Percentiles rank a stretch among this genome's conserved stretches.
Evolutionary conservation across 2,329 filamentous ascomycete genomes (phyloP).

Genomic region (Cladosporium sp.): DNA sequence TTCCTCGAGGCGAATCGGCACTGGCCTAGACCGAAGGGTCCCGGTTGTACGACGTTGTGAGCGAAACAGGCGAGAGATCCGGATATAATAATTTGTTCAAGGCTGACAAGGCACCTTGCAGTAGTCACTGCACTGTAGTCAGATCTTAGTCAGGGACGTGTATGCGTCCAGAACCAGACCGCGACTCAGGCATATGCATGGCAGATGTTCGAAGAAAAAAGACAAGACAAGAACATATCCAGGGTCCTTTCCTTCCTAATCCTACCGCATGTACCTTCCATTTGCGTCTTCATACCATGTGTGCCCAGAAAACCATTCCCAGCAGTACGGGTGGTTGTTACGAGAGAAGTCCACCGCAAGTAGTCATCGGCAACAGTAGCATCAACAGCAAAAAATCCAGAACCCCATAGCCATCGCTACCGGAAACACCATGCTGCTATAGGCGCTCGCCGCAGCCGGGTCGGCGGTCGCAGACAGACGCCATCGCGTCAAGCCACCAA

Average conservation of each 20-base stretch:
- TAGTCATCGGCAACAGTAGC: not conserved
- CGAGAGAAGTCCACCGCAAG: not conserved
- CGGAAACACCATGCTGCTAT: not conserved
- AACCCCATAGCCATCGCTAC: not conserved
- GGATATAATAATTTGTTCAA: not conserved
- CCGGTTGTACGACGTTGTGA: not conserved
- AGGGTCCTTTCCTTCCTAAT: not conserved
- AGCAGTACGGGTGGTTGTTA: not conserved
- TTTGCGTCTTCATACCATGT: not conserved
- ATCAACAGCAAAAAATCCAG: not conserved
- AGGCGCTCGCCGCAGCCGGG: conserved; percentile 5
- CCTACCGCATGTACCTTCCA: not conserved
- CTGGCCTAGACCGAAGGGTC: not conserved
- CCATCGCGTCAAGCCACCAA: not conserved
- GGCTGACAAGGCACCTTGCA: not conserved
- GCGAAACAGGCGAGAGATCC: not conserved
- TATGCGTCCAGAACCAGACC: not conserved
- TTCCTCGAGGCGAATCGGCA: not conserved
- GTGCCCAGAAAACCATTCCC: not conserved
- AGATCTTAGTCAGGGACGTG: not conserved
- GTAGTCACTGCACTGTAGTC: not conserved
- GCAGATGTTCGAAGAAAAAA: not conserved
- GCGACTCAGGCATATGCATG: not conserved
- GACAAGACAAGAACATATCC: not conserved
- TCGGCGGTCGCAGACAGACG: not conserved